Evolutionary conservation across 495 filamentous ascomycete species (phyloP), one percentile per base, ranked within the genome.

Genomic region (Entonaema liquescens): DNA sequence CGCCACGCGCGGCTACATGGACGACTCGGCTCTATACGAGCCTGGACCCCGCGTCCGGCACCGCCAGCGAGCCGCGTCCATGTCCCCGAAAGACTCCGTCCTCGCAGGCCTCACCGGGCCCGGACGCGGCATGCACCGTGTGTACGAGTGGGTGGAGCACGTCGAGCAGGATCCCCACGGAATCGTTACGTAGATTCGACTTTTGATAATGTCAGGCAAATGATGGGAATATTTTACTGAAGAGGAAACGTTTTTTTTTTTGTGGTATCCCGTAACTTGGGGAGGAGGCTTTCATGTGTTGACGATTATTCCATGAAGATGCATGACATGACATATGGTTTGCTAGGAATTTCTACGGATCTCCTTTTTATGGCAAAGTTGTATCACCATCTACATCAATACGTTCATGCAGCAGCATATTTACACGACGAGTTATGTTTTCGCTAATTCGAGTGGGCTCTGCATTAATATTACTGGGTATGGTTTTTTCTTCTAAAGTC

Each of bases 71-170:
- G 36, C 65, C 11, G 53, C 59, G 11, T 73, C 71, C n/a, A 68
- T 59, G 15, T 72, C 72, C 26, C 79, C 79, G 12, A 74, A 72
- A 56, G 74, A 76, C 33, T 83, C 82, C 23, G 76, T 80, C 25
- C 78, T 83, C 36, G 83, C 83, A 8, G 83, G 83, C 0, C 77
- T 85, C 12, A 78, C 77, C 11, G 83, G 83, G 8, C 76, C 77
- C 12, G 81, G 81, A 12, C 75, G 81, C 40, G 83, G 83, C 6
- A 77, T 82, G 78, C 76, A 83, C 65, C 76, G 83, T 1, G 83
- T 85, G 2, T 77, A 67, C 38, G 82, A 85, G 68, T 85, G 83
- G 83, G 73, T 79, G 28, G 79, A 78, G 44, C 82, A 83, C 70
- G 80, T 85, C 42, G 83, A 82, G 66, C 72, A 78, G 21, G 81